Conservation (phyloP, 192 early-diverging fungal genomes). For the Coemansia sp. region DNA sequence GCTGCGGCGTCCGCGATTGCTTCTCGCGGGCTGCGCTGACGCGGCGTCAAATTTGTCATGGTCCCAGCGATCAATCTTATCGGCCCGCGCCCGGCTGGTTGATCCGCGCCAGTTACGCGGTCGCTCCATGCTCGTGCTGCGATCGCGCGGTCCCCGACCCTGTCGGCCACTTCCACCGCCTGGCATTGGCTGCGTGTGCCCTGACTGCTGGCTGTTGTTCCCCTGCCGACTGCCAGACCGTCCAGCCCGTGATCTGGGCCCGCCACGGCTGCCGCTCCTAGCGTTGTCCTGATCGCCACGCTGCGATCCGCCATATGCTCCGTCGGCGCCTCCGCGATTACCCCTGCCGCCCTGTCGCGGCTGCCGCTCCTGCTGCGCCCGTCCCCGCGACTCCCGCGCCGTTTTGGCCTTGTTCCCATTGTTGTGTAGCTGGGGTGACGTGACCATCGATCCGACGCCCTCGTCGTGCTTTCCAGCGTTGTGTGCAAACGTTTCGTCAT, state of each 20-base stretch:
- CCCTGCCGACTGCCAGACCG: conserved; percentile 35
- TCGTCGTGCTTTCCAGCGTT: conserved; percentile 12
- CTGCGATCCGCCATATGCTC: not conserved
- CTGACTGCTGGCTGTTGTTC: conserved; percentile 1
- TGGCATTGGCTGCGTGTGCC: conserved; percentile 7
- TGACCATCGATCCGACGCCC: conserved; percentile 10
- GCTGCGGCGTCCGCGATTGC: conserved; percentile 18
- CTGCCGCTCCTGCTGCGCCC: conserved; percentile 12
- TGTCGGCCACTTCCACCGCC: not conserved
- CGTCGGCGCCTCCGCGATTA: conserved; percentile 8
- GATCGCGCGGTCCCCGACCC: conserved; percentile 30
- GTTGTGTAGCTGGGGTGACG: conserved; percentile 15
- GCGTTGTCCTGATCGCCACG: not conserved
- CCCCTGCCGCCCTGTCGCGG: conserved; percentile 10
- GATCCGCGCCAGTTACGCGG: conserved; percentile 34
- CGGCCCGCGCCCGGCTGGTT: conserved; percentile 20
- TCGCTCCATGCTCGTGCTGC: conserved; percentile 44
- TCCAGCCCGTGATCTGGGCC: conserved; percentile 17
- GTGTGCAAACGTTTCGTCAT: conserved; percentile 14
- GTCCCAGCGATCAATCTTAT: conserved; percentile 42
- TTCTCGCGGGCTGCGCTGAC: not conserved
- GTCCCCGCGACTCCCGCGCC: conserved; percentile 11
- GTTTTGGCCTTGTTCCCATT: conserved; percentile 6
- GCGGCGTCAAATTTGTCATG: conserved; percentile 40
- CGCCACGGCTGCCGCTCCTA: conserved; percentile 17